phyloP scores from a whole-genome alignment of 2,329 filamentous ascomycete species.

The Nigrograna mackinnonii region DNA sequence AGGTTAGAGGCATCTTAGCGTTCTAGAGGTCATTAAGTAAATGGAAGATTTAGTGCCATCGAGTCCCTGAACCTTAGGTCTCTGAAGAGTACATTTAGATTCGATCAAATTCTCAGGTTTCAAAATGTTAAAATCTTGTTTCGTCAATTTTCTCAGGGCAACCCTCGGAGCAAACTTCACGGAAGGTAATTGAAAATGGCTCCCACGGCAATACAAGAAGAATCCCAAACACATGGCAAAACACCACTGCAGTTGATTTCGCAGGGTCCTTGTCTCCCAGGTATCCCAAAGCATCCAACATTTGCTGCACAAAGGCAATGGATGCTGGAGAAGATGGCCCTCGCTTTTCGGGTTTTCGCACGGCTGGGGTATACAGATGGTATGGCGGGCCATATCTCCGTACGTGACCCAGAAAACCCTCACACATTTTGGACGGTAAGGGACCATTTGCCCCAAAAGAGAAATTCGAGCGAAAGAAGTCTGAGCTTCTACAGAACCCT shows the following conservation, averaged over 20 bases:
- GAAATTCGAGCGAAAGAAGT: background rate
- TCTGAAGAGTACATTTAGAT: too few species aligned
- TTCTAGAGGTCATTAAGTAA: too few species aligned
- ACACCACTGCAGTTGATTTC: background rate
- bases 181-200: too few species aligned
- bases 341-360: slow-evolving; percentile 64
- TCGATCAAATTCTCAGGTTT: too few species aligned
- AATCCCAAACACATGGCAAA: background rate
- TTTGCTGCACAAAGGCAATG: slow-evolving; percentile 54
- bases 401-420: slow-evolving; percentile 63
- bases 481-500: slow-evolving; percentile 45
- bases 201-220: background rate
- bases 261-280: background rate
- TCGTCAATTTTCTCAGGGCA: too few species aligned
- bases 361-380: slow-evolving; percentile 67
- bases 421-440: slow-evolving; percentile 63
- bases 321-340: slow-evolving; percentile 63
- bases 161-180: too few species aligned
- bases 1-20: too few species aligned
- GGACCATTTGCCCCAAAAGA: background rate
- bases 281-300: slow-evolving; percentile 3
- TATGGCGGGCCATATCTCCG: slow-evolving; percentile 66
- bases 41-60: too few species aligned
- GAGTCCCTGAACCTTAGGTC: too few species aligned
- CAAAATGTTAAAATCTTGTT: too few species aligned